A percentile compares a stretch with the other conserved stretches of the same genome.
Evolutionary conservation across 208 protist genomes (phyloP).

Genomic region (Dictyostelium gargantuum): DNA sequence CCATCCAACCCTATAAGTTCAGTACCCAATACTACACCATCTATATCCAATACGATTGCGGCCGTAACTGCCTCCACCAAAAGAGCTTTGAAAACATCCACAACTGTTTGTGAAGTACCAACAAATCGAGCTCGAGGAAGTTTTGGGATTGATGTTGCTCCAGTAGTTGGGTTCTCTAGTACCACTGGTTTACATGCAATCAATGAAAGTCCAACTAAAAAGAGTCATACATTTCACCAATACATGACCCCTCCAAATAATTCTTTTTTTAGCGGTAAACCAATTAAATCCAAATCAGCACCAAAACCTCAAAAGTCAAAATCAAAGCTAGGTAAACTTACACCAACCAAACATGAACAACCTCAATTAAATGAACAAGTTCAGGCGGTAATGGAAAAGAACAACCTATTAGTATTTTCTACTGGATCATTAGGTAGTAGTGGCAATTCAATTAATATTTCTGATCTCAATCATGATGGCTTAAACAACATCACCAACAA

Average conservation of each 20-base stretch:
- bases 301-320: background rate
- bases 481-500: background rate
- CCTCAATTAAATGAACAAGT: background rate
- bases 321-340: background rate
- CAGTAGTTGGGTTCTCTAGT: no score
- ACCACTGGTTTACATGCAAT: no score
- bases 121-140: no score
- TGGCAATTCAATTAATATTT: background rate
- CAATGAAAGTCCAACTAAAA: background rate
- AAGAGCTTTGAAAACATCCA: no score
- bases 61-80: no score
- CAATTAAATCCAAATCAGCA: background rate
- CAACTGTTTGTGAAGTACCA: no score
- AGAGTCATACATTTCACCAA: conserved; percentile 9
- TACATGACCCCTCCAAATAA: background rate
- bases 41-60: background rate
- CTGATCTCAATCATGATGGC: background rate
- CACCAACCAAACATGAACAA: background rate
- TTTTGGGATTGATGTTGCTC: no score
- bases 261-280: background rate
- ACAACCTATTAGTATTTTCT: background rate
- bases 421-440: background rate
- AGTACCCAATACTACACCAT: no score
- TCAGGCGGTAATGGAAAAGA: background rate
- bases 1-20: no score